phyloP scores from a whole-genome alignment of 345 rosid genomes.

The Gossypium ekmanianum region DNA sequence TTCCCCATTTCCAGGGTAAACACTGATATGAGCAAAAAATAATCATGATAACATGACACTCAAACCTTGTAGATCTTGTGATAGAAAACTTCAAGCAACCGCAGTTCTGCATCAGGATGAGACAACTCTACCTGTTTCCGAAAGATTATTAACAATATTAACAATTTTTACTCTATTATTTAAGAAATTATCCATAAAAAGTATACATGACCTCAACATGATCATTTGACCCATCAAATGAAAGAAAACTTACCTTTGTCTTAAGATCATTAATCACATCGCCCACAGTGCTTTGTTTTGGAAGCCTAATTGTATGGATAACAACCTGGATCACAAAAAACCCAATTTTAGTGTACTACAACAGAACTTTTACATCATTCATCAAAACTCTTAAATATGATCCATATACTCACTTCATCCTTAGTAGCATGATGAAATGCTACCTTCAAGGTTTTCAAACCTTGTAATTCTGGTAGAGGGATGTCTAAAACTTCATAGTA shows the following conservation, averaged over 20 bases:
- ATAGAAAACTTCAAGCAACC: constrained; percentile 87
- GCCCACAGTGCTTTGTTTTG: constrained; percentile 87
- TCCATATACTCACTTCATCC: constrained; percentile 63
- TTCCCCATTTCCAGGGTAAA: not conserved
- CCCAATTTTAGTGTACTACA: constrained; percentile 21
- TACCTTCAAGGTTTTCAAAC: constrained; percentile 81
- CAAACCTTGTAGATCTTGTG: constrained; percentile 93
- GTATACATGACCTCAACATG: not conserved
- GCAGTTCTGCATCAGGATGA: constrained; percentile 78
- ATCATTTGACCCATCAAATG: constrained; percentile 11
- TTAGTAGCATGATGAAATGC: constrained; percentile 74
- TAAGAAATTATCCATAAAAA: not conserved
- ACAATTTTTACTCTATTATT: not conserved
- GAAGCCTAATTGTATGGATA: constrained; percentile 79
- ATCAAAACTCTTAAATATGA: constrained; percentile 2
- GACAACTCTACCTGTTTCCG: constrained; percentile 85
- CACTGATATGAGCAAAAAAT: not conserved
- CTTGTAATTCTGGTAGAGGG: constrained; percentile 94
- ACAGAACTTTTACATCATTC: constrained; percentile 6
- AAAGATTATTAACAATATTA: not conserved
- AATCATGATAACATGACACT: constrained; percentile 9
- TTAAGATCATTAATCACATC: constrained; percentile 89
- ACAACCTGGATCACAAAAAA: constrained; percentile 52
- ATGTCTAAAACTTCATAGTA: constrained; percentile 94
- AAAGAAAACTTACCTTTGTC: constrained; percentile 52